A percentile compares a stretch with the other conserved stretches of the same genome.
These are phyloP conservation scores for Glonium stellatum DNA, from an alignment of 495 filamentous ascomycete species.

Conservation along the genomic window DNA sequence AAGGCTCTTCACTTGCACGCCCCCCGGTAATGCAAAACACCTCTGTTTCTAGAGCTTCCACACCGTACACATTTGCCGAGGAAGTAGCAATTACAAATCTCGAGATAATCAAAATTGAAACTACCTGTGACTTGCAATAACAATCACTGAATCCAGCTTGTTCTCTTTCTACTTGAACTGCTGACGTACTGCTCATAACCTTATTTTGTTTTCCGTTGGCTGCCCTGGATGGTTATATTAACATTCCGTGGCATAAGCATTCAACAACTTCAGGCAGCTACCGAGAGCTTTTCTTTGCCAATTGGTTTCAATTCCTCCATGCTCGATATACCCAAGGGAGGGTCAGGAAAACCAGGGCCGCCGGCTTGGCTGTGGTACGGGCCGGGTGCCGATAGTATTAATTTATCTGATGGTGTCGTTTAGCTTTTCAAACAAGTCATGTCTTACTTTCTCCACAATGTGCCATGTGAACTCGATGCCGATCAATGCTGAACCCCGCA, in stretches of 20 bases:
- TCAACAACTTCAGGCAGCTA: background rate
- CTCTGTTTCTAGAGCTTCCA: too few species aligned
- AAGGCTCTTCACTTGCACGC: too few species aligned
- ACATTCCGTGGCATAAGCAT: background rate
- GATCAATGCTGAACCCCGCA: background rate
- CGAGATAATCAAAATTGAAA: background rate
- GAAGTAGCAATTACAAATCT: background rate
- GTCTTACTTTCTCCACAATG: background rate
- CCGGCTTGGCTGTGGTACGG: background rate
- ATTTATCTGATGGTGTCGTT: slow-evolving; percentile 5
- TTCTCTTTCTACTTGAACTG: background rate
- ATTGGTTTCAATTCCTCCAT: background rate
- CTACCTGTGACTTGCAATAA: background rate
- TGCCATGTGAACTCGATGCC: background rate
- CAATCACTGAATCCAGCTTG: background rate
- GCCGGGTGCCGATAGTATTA: slow-evolving; percentile 4
- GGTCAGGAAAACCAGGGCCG: background rate
- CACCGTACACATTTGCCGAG: background rate
- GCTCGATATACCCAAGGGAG: background rate
- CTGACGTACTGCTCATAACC: background rate
- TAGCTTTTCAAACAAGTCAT: slow-evolving; percentile 1
- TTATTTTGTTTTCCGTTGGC: background rate
- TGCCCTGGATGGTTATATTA: too few species aligned
- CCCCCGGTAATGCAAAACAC: too few species aligned
- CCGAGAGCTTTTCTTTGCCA: background rate